Base-by-base conservation (phyloP, 164 flowering plant genomes). In the Cinnamomum micranthum region DNA sequence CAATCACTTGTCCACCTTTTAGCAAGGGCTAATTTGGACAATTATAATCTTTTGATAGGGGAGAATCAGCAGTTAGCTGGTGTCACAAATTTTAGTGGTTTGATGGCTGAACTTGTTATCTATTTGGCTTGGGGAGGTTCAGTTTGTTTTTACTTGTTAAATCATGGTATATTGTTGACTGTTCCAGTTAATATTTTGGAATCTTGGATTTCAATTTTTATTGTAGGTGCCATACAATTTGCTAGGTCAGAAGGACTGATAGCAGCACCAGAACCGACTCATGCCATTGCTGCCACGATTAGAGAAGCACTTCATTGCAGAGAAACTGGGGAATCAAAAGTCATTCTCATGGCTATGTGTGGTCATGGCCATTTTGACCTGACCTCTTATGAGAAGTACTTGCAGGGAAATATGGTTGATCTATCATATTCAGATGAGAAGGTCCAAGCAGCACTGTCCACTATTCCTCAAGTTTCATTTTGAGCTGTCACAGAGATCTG, bases 351-450 rank as follows among this genome's bases (percentile, higher is more conserved):
- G 88, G 98, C 97, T 69, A 87, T 95, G 97, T 93, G 98, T 77
- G 99, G 98, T 22, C 99, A 95, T 82, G 99, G 98, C 33, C 99
- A 95, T 82, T 95, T 95, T 77, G 99, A 95, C 83, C 84, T 92
- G 69, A 83, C 97, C 6, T 80, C 98, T 74, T 95, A 95, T 75
- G 99, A 95, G 60, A 93, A 93, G 79, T 95, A 89, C 74, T 75
- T 95, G 78, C 90, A 90, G 76, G 99, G 99, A 67, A 80, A 80
- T 9, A 83, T 95, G 88, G 88, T 86, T 13, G 99, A 95, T 77
- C 82, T 92, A 69, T 81, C 90, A 14, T 95, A 89, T 72, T 73
- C 81, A 1, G 88, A 90, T 60, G 89, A 89, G 74, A 88, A 83
- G 74, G 81, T 90, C 6, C 79, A 77, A 76, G 88, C 74, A 72